These are phyloP conservation scores for Cenchrus purpureus DNA, from an alignment of 176 grass and related monocot genomes.

Conservation along the genomic window DNA sequence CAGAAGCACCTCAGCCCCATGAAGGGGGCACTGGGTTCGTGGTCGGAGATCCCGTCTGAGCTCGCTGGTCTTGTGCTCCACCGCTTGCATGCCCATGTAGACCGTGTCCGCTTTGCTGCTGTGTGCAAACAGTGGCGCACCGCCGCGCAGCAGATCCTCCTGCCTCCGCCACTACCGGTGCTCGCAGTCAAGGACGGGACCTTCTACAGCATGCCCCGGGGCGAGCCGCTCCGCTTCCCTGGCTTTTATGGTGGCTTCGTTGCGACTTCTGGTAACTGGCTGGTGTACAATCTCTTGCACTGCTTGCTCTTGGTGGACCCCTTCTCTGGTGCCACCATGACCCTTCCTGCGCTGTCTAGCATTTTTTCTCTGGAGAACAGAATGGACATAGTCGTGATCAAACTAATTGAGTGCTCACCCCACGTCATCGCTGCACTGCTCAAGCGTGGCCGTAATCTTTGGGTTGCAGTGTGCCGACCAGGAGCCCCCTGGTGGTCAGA, in stretches of 20 bases:
- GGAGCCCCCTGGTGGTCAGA: neutral
- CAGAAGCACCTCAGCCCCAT: too few species aligned
- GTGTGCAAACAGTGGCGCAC: too few species aligned
- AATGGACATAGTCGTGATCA: neutral
- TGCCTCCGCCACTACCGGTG: neutral
- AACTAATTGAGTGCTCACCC: neutral
- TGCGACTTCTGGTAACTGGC: neutral
- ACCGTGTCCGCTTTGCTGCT: too few species aligned
- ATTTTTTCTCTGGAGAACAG: too few species aligned
- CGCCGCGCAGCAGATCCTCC: neutral
- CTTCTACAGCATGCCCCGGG: neutral
- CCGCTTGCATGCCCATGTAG: too few species aligned
- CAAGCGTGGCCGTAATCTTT: neutral
- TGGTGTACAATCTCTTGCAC: neutral
- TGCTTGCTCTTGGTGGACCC: neutral
- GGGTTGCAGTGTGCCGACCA: neutral
- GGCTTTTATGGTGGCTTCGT: neutral
- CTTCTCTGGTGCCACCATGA: neutral
- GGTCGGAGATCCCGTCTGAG: too few species aligned
- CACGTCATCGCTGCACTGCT: neutral
- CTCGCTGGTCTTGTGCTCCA: too few species aligned
- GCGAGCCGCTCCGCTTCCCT: neutral
- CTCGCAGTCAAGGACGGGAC: neutral
- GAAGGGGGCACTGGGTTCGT: too few species aligned
- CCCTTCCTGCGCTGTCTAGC: neutral